Conservation (phyloP, 1,139 yeast genomes). For the Candida dubliniensis region DNA sequence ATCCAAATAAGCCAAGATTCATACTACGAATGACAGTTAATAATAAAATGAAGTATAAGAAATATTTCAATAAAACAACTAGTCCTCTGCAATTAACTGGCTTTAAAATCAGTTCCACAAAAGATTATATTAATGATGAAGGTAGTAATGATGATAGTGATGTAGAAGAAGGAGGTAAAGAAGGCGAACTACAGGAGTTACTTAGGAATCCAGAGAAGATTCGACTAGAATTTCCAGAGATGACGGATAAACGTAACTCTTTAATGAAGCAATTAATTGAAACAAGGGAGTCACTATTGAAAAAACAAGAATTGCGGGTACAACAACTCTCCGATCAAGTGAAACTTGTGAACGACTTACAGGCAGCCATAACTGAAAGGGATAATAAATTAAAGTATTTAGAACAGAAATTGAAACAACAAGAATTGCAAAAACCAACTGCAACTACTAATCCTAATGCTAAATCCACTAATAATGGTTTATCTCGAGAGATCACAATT, state of each 20-base stretch:
- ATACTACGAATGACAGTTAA: constrained; percentile 30
- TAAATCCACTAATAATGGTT: constrained; percentile 1
- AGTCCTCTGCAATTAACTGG: constrained; percentile 19
- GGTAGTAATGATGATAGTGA: constrained; percentile 1
- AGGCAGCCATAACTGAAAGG: constrained; percentile 4
- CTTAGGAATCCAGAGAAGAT: too few relatives aligned
- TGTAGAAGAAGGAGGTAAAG: background rate
- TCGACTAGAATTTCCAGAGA: background rate
- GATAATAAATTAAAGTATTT: constrained; percentile 11
- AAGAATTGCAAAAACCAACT: background rate
- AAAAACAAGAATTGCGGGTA: constrained; percentile 6
- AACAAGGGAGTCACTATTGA: constrained; percentile 3
- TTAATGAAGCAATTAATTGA: background rate
- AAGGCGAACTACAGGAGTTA: background rate
- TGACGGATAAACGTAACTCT: background rate
- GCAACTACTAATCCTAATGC: background rate
- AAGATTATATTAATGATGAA: background rate
- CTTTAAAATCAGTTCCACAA: constrained; percentile 22
- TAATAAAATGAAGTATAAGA: constrained; percentile 18
- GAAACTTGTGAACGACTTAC: constrained; percentile 6
- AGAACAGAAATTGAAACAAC: constrained; percentile 15
- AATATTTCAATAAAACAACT: constrained; percentile 6
- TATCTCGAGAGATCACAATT: too few relatives aligned
- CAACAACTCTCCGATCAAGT: constrained; percentile 4
- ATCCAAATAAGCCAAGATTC: constrained; percentile 29